Evolutionary conservation across 306 rosid species (phyloP), one percentile per base, ranked within the genome.

Genomic region (Rubus idaeus): DNA sequence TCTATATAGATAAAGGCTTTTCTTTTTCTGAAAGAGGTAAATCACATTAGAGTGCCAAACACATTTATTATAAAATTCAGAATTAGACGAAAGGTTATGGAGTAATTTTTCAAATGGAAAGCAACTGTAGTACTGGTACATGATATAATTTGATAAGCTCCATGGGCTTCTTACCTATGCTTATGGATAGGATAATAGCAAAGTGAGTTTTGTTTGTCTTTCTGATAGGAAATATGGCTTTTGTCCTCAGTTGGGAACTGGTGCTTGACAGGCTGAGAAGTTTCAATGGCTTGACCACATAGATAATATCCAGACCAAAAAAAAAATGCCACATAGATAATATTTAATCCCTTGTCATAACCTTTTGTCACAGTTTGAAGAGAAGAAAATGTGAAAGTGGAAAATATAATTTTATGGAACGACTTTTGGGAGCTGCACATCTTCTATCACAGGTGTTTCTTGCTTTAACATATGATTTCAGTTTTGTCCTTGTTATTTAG

Each of bases 371-470:
- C 83, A 95, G 97, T 77, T 90, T 92, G 84, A 95, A 95, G 83
- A 88, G 89, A 86, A 87, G 93, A 78, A 95, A 90, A 84, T 84
- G 88, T 70, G 83, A 88, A 37, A 69, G 79, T 78, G 91, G 85
- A 70, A 89, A 81, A 57, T 77, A 80, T 73, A 89, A 88, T 80
- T 92, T 94, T 77, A 71, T 92, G 96, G 98, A 94, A 71, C 89
- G 86, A 64, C 88, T 94, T 78, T 52, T 89, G 56, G 98, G 97
- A 82, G 92, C 88, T 75, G 91, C 92, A 62, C 90, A 93, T 30
- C 76, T 95, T 71, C 82, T 92, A 21, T 83, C 87, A 16, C 87
- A 88, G 98, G 98, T 95, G 70, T 4, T 58, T 56, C 58, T 58
- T 71, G 21, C 44, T 47, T 76, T 82, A 47, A n/a, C n/a, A 21